phyloP scores from a whole-genome alignment of 129 eudicot species.

The Flaveria trinervia region DNA sequence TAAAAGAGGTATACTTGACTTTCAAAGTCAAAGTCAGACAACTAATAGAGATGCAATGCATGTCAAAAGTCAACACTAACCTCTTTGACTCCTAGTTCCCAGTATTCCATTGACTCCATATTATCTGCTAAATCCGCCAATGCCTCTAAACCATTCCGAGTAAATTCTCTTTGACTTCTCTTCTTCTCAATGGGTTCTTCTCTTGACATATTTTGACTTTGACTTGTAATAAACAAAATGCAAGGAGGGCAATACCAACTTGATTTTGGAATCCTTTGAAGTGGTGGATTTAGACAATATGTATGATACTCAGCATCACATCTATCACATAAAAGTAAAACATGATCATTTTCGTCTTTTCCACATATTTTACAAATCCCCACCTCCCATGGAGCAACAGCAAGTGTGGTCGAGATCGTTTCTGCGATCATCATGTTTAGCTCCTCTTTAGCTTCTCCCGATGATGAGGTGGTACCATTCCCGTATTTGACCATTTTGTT shows the following conservation, averaged over 20 bases:
- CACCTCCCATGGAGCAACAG: slow-evolving; percentile 92
- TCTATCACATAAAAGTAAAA: slow-evolving; percentile 83
- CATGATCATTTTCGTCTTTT: slow-evolving; percentile 85
- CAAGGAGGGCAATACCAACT: slow-evolving; percentile 99
- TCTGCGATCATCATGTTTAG: slow-evolving; percentile 44
- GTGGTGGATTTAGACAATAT: slow-evolving; percentile 93
- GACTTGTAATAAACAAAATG: slow-evolving; percentile 55
- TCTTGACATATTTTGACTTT: slow-evolving; percentile 34
- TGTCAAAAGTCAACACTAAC: slow-evolving; percentile 39
- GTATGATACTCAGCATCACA: slow-evolving; percentile 96
- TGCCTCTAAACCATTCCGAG: slow-evolving; percentile 47
- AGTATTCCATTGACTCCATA: slow-evolving; percentile 75
- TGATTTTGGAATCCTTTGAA: slow-evolving; percentile 75
- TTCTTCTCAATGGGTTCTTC: slow-evolving; percentile 38
- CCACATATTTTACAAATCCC: slow-evolving; percentile 98
- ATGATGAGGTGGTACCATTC: slow-evolving; percentile 17
- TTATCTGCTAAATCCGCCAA: slow-evolving; percentile 51
- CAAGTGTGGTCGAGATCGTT: slow-evolving; percentile 52
- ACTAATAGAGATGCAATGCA: neutral
- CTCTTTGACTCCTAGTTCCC: slow-evolving; percentile 83
- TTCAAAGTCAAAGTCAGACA: slow-evolving; percentile 11
- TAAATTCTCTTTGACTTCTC: slow-evolving; percentile 48
- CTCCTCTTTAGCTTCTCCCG: slow-evolving; percentile 55
- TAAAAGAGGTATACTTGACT: neutral
- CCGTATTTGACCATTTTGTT: slow-evolving; percentile 36